These are phyloP conservation scores for Fraxinus baroniana DNA, from an alignment of 305 asterid species.

Conservation along the genomic window DNA sequence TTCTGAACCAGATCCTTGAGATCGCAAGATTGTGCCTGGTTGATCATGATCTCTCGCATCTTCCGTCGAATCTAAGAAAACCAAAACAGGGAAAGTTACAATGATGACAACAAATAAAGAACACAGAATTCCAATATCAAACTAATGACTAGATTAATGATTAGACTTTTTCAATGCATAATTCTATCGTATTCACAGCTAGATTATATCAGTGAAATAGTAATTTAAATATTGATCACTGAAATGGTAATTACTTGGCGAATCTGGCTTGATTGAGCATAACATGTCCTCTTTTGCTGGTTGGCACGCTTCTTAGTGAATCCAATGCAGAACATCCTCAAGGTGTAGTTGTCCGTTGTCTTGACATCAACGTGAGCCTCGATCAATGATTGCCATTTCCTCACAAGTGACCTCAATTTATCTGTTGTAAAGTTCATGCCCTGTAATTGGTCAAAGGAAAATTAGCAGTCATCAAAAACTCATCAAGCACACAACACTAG, in stretches of 20 bases:
- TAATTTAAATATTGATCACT: not conserved
- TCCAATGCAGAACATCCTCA: constrained; percentile 84
- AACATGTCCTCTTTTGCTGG: constrained; percentile 88
- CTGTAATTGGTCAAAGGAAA: constrained; percentile 32
- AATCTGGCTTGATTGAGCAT: constrained; percentile 84
- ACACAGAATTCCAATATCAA: not conserved
- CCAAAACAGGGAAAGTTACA: not conserved
- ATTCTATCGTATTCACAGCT: not conserved
- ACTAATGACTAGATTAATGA: not conserved
- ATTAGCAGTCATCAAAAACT: not conserved
- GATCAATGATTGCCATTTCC: constrained; percentile 75
- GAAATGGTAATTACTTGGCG: constrained; percentile 51
- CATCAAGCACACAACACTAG: not conserved
- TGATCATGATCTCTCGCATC: constrained; percentile 81
- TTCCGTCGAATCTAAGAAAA: constrained; percentile 64
- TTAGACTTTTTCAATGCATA: not conserved
- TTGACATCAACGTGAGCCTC: constrained; percentile 90
- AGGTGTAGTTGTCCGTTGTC: constrained; percentile 66
- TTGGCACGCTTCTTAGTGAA: constrained; percentile 87
- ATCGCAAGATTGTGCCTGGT: constrained; percentile 71
- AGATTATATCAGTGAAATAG: not conserved
- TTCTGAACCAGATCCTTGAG: constrained; percentile 80
- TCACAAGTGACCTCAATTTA: constrained; percentile 77
- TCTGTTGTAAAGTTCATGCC: constrained; percentile 91
- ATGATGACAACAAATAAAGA: not conserved